Percentiles rank a stretch among this genome's conserved stretches.
phyloP scores from a whole-genome alignment of 805 yeast species.

The Yamadazyma takamatsuzukensis region DNA sequence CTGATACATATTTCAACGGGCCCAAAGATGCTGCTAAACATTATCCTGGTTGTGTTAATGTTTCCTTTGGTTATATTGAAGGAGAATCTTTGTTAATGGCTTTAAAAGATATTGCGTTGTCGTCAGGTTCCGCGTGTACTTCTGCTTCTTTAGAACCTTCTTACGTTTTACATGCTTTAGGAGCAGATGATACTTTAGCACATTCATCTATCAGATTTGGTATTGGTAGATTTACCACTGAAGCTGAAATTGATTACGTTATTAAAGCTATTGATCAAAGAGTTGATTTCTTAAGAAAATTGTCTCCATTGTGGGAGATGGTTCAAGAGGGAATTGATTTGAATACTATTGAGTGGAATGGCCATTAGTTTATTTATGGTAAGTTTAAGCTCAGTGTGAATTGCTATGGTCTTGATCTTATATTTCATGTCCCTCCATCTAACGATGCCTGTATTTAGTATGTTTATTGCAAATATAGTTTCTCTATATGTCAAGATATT shows the following conservation, averaged over 20 bases:
- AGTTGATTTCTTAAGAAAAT: conserved; percentile 85
- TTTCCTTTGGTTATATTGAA: conserved; percentile 95
- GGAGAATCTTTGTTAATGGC: conserved; percentile 98
- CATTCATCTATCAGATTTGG: conserved; percentile 98
- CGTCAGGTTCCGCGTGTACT: conserved; percentile 98
- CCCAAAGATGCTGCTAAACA: conserved; percentile 48
- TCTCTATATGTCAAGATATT: too few relatives aligned
- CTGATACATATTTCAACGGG: conserved; percentile 89
- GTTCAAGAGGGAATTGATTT: conserved; percentile 97
- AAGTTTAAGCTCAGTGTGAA: too few relatives aligned
- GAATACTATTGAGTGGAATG: conserved; percentile 94
- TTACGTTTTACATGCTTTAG: conserved; percentile 92
- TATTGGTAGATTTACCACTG: conserved; percentile 95
- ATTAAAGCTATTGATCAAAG: conserved; percentile 83
- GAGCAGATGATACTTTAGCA: conserved; percentile 97
- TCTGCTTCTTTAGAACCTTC: conserved; percentile 98
- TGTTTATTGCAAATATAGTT: too few relatives aligned
- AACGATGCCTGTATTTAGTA: too few relatives aligned
- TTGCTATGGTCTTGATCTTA: too few relatives aligned
- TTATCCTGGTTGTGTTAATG: conserved; percentile 93
- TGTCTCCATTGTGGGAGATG: conserved; percentile 98
- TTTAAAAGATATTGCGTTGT: conserved; percentile 89
- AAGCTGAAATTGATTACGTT: conserved; percentile 92
- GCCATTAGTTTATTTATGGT: conserved; percentile 63
- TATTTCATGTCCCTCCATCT: too few relatives aligned